Evolutionary conservation across 495 filamentous ascomycete species (phyloP).

Genomic region (Pyrenula aspistea): DNA sequence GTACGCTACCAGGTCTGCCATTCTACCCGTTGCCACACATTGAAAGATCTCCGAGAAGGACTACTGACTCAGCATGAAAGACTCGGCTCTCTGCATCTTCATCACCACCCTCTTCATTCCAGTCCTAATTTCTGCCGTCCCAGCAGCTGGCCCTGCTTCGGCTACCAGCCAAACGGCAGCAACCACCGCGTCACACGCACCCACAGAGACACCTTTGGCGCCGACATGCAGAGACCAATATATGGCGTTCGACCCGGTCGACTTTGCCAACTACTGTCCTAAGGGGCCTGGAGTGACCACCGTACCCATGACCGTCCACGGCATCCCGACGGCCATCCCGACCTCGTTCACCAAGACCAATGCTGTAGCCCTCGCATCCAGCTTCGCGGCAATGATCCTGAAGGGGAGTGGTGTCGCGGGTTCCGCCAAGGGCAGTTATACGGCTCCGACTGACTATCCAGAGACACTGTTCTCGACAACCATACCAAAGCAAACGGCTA

Average conservation of each 20-base stretch:
- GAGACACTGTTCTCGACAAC: background rate
- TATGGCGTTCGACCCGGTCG: background rate
- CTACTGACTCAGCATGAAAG: slow-evolving; percentile 54
- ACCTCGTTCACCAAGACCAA: background rate
- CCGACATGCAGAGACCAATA: background rate
- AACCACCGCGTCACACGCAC: too few species aligned
- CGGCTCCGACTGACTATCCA: background rate
- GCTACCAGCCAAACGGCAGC: background rate
- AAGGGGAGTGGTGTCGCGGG: background rate
- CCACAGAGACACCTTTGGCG: too few species aligned
- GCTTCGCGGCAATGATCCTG: background rate
- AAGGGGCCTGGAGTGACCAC: background rate
- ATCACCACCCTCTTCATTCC: slow-evolving; percentile 8
- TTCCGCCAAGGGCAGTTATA: background rate
- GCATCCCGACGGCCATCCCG: background rate
- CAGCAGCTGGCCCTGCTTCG: background rate
- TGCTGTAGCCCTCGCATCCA: background rate
- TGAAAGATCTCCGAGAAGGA: background rate
- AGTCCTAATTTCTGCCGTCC: background rate
- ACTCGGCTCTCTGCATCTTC: slow-evolving; percentile 11
- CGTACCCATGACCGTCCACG: background rate
- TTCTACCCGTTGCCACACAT: background rate
- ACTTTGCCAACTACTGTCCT: background rate
- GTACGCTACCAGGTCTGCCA: background rate
- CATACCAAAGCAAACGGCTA: too few species aligned